Base-by-base conservation (phyloP, 805 yeast species). In the Saturnispora bothae region DNA sequence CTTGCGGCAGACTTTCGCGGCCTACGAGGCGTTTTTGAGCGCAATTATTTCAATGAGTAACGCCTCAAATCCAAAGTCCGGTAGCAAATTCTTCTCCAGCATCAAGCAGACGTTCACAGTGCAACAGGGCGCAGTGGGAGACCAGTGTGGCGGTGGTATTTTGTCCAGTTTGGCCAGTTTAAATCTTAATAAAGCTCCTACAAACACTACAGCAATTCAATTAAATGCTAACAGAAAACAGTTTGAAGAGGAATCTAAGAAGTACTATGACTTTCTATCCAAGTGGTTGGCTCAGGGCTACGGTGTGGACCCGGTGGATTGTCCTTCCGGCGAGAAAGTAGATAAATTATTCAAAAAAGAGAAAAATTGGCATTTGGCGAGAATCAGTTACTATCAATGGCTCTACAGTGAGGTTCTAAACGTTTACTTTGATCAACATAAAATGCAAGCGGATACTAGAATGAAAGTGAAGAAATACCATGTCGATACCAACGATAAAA, bases 171-270 rank as follows among this genome's bases (percentile, higher is more conserved):
- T 38, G 15, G 27, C 29, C 4, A n/a, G 14, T 16, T 10, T 20
- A 18, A 33, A 39, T 18, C 10, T 44, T 14, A 23, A 32, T 17
- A 38, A 40, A 12, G 27, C 41, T 5, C 42, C 36, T n/a, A 32
- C 38, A 7, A 26, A 35, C 3, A 44, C 42, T 1, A 20, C 35
- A 1, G 31, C 31, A 10, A 33, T 35, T 4, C 39, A 42, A 17
- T 21, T 42, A 5, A 32, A 23, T 15, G 14, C 49, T 5, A 48
- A 42, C 15, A 59, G 50, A 32, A 49, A 49, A 22, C 36, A 41
- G 5, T 60, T 60, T 38, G 65, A 60, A 41, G 65, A 60, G 17
- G 65, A 60, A 40, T 57, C 62, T 27, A 56, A 55, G 37, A 56
- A 51, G 28, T 60, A 50, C 42, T 60, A 60, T 38, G 61, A 59